A percentile compares a stretch with the other conserved stretches of the same genome.
These are phyloP conservation scores for Teratosphaeria nubilosa DNA, from an alignment of 2,329 filamentous ascomycete species.

Conservation along the genomic window DNA sequence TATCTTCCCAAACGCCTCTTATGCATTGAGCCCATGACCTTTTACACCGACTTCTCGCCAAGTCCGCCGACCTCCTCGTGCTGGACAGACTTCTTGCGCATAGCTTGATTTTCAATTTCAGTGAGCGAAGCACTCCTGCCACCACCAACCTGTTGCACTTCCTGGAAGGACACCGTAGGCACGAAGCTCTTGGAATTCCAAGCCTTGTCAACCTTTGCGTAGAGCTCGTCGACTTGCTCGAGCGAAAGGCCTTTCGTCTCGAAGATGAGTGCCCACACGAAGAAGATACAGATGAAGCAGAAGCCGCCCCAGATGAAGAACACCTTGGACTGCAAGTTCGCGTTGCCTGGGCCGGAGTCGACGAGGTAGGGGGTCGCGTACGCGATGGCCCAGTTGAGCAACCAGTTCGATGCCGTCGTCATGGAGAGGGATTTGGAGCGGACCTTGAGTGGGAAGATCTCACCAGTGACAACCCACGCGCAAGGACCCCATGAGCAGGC, in stretches of 20 bases:
- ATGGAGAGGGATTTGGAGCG: conserved; percentile 28
- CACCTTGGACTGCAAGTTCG: conserved; percentile 51
- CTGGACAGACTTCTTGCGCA: conserved; percentile 26
- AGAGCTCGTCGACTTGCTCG: conserved; percentile 75
- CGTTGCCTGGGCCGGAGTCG: conserved; percentile 51
- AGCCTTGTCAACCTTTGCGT: conserved; percentile 52
- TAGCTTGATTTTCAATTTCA: conserved; percentile 23
- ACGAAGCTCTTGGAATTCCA: conserved; percentile 45
- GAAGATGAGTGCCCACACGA: conserved; percentile 47
- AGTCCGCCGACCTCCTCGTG: conserved; percentile 2
- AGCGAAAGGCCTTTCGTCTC: conserved; percentile 78
- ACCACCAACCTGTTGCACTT: conserved; percentile 30
- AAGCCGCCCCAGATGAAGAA: conserved; percentile 55
- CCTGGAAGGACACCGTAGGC: conserved; percentile 38
- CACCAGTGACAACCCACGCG: conserved; percentile 41
- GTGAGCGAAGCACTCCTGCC: conserved; percentile 20
- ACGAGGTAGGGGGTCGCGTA: conserved; percentile 50
- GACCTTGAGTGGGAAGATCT: conserved; percentile 26
- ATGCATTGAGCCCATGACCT: not conserved
- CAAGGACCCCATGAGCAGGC: conserved; percentile 14
- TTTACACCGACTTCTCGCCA: not conserved
- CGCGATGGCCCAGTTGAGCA: conserved; percentile 25
- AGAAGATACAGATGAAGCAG: conserved; percentile 43
- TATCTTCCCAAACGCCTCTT: not conserved
- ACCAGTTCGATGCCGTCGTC: conserved; percentile 37